phyloP scores from a whole-genome alignment of 208 protist species.

The Trypanosoma rangeli region DNA sequence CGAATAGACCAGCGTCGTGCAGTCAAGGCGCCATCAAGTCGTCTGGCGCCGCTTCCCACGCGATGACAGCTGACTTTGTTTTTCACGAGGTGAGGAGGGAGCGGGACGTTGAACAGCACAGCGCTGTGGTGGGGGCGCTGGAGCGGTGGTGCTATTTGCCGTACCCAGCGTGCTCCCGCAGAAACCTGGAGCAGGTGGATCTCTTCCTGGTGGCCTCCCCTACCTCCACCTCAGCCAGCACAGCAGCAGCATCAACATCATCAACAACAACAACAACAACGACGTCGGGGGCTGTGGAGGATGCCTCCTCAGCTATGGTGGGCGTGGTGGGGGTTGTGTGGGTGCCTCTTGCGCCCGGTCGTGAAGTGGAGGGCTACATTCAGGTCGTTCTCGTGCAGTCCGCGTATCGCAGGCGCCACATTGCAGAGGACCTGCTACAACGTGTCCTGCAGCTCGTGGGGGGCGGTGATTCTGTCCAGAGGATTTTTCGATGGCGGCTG shows the following conservation, averaged over 20 bases:
- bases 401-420: constrained; percentile 31
- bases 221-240: not conserved
- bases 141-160: constrained; percentile 35
- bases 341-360: constrained; percentile 45
- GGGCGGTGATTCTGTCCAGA: constrained; percentile 1
- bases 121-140: constrained; percentile 10
- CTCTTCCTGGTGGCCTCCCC: constrained; percentile 39
- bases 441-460: constrained; percentile 15
- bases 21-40: not conserved
- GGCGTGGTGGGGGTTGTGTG: constrained; percentile 72
- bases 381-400: constrained; percentile 59
- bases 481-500: constrained; percentile 56
- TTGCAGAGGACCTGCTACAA: constrained; percentile 42
- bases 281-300: not conserved
- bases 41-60: not conserved
- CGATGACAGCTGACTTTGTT: not conserved
- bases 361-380: constrained; percentile 68
- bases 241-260: not conserved
- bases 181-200: constrained; percentile 51
- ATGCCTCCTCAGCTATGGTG: not conserved
- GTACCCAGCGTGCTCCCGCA: constrained; percentile 56
- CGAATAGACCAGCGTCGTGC: not conserved
- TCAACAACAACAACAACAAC: not conserved
- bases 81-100: constrained; percentile 16
- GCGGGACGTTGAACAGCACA: not conserved